Percentiles rank a stretch among this genome's conserved stretches.
Evolutionary conservation across 2,329 filamentous ascomycete genomes (phyloP).

Genomic region (Scleromitrula shiraiana): DNA sequence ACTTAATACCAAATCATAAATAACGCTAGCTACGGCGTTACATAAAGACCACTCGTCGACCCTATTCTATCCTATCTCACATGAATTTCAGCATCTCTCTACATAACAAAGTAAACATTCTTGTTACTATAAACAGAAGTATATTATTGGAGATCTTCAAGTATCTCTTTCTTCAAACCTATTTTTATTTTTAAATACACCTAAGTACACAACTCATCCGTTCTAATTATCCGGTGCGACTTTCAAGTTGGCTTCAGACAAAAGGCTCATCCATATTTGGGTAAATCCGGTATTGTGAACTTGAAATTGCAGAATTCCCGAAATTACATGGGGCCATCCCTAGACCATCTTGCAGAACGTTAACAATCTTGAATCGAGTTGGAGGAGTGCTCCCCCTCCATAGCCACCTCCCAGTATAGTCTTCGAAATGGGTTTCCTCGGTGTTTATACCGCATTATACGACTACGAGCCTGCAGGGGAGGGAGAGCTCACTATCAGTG

Average conservation of each 20-base stretch:
- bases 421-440: conserved; percentile 74
- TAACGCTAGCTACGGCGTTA: not conserved
- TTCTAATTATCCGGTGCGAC: conserved; percentile 10
- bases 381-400: conserved; percentile 12
- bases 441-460: conserved; percentile 84
- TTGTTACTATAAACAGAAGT: not conserved
- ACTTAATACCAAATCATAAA: not conserved
- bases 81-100: not conserved
- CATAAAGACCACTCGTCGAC: not conserved
- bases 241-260: not conserved
- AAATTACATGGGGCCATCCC: conserved; percentile 24
- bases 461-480: conserved; percentile 84
- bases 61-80: not conserved
- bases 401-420: conserved; percentile 6
- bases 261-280: conserved; percentile 4
- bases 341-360: conserved; percentile 19
- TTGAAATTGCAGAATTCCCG: conserved; percentile 11
- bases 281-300: conserved; percentile 11
- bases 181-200: conserved; percentile 1
- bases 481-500: conserved; percentile 74
- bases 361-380: conserved; percentile 17
- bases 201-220: not conserved
- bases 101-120: too few relatives aligned
- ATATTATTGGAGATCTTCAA: conserved; percentile 5
- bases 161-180: conserved; percentile 1